These are phyloP conservation scores for Botrytis byssoidea DNA, from an alignment of 2,329 filamentous ascomycete genomes.

Conservation along the genomic window DNA sequence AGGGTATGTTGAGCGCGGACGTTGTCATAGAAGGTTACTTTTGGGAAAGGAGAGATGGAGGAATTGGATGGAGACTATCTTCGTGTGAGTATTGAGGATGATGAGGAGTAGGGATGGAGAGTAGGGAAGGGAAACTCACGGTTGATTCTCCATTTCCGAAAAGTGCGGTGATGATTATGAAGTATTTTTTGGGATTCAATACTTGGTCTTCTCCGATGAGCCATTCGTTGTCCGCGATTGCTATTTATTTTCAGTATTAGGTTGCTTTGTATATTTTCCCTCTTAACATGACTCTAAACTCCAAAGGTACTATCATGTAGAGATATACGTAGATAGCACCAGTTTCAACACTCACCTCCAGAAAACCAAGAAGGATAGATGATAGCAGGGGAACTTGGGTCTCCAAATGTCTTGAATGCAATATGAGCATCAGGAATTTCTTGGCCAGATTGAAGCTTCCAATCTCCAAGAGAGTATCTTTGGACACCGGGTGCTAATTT, in stretches of 20 bases:
- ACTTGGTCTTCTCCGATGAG: conserved; percentile 53
- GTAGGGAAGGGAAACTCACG: not conserved
- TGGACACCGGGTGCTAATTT: conserved; percentile 35
- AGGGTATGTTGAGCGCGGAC: conserved; percentile 65
- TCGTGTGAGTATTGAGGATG: not conserved
- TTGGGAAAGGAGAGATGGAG: conserved; percentile 56
- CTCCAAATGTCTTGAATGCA: conserved; percentile 75
- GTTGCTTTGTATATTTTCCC: not conserved
- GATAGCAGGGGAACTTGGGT: conserved; percentile 60
- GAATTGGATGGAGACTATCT: conserved; percentile 60
- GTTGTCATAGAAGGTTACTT: conserved; percentile 66
- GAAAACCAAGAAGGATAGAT: conserved; percentile 79
- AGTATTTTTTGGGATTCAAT: conserved; percentile 63
- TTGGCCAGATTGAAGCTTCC: conserved; percentile 63
- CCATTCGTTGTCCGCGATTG: conserved; percentile 72
- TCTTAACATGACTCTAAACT: not conserved
- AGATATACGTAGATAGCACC: not conserved
- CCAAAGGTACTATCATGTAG: no score
- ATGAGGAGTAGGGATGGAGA: not conserved
- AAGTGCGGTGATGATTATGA: conserved; percentile 66
- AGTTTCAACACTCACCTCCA: conserved; percentile 46
- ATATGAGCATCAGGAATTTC: conserved; percentile 63
- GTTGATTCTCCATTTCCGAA: conserved; percentile 69
- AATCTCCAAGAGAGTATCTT: conserved; percentile 61
- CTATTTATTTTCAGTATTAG: conserved; percentile 30